Percentiles rank a stretch among this genome's conserved stretches.
These are phyloP conservation scores for Pichia kudriavzevii DNA, from an alignment of 1,139 yeast species.

Conservation along the genomic window DNA sequence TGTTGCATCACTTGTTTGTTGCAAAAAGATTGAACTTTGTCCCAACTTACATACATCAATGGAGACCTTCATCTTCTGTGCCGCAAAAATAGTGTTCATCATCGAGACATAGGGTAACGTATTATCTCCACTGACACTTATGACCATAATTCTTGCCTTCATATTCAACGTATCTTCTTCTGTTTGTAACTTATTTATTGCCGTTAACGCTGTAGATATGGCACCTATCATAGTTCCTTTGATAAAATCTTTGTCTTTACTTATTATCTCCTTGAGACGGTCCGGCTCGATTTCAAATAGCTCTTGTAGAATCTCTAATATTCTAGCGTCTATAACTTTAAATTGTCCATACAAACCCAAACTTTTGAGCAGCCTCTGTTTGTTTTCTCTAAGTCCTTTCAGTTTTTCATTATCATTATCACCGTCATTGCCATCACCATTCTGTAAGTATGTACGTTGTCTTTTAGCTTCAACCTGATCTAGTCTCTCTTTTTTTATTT, in stretches of 20 bases:
- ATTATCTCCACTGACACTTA: constrained; percentile 72
- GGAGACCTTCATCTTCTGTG: constrained; percentile 85
- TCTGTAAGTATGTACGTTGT: constrained; percentile 20
- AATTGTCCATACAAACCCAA: constrained; percentile 82
- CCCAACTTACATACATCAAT: constrained; percentile 88
- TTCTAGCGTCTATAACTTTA: constrained; percentile 69
- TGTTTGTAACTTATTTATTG: constrained; percentile 61
- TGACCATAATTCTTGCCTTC: constrained; percentile 65
- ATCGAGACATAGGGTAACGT: constrained; percentile 82
- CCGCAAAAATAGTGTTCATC: constrained; percentile 94
- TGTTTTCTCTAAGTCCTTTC: not conserved
- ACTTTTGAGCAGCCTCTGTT: constrained; percentile 25
- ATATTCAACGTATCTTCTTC: constrained; percentile 43
- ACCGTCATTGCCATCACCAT: constrained; percentile 3
- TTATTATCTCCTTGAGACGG: constrained; percentile 13
- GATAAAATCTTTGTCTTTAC: constrained; percentile 20
- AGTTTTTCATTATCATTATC: constrained; percentile 8
- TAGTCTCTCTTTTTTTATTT: constrained; percentile 1
- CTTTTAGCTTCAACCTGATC: not conserved
- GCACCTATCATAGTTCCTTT: constrained; percentile 69
- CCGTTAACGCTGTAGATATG: constrained; percentile 66
- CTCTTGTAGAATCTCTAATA: constrained; percentile 52
- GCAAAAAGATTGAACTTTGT: constrained; percentile 71
- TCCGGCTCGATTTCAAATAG: constrained; percentile 34
- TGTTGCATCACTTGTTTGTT: constrained; percentile 95